These are phyloP conservation scores for Termitomyces sp. DNA, from an alignment of 768 basidiomycete species.

Conservation along the genomic window DNA sequence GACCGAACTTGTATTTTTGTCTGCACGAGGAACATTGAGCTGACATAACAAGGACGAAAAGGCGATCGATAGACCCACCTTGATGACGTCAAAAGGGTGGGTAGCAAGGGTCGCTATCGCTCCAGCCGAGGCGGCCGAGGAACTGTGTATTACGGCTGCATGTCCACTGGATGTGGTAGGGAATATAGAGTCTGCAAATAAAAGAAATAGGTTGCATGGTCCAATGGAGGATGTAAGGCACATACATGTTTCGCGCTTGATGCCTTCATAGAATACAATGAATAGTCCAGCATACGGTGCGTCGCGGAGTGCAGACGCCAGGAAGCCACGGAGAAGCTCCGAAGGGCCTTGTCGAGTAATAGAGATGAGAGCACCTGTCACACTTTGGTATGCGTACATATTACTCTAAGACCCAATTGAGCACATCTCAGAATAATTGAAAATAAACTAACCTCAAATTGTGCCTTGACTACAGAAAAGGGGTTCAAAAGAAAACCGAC, in stretches of 20 bases:
- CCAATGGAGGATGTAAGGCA: slow-evolving; percentile 6
- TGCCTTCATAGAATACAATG: slow-evolving; percentile 81
- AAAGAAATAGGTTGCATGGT: slow-evolving; percentile 3
- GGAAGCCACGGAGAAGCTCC: slow-evolving; percentile 81
- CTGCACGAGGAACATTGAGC: slow-evolving; percentile 30
- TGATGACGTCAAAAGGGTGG: slow-evolving; percentile 93
- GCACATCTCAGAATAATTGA: not conserved
- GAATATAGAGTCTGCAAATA: slow-evolving; percentile 35
- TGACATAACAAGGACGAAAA: not conserved
- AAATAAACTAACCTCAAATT: slow-evolving; percentile 69
- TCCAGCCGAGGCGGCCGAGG: slow-evolving; percentile 78
- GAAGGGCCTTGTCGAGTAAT: slow-evolving; percentile 70
- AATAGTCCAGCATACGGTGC: slow-evolving; percentile 94
- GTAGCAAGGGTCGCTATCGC: slow-evolving; percentile 82
- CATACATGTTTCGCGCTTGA: slow-evolving; percentile 73
- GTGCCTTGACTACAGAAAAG: slow-evolving; percentile 86
- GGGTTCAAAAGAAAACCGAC: slow-evolving; percentile 89
- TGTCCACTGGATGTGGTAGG: slow-evolving; percentile 41
- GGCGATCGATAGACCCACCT: slow-evolving; percentile 43
- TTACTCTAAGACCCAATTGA: slow-evolving; percentile 54
- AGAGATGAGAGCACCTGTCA: slow-evolving; percentile 55
- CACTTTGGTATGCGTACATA: slow-evolving; percentile 65
- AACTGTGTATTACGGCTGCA: slow-evolving; percentile 53
- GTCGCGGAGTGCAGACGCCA: slow-evolving; percentile 88
- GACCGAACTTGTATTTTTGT: slow-evolving; percentile 92